Base-by-base conservation (phyloP, 148 eudicot species). In the Arbutus unedo region DNA sequence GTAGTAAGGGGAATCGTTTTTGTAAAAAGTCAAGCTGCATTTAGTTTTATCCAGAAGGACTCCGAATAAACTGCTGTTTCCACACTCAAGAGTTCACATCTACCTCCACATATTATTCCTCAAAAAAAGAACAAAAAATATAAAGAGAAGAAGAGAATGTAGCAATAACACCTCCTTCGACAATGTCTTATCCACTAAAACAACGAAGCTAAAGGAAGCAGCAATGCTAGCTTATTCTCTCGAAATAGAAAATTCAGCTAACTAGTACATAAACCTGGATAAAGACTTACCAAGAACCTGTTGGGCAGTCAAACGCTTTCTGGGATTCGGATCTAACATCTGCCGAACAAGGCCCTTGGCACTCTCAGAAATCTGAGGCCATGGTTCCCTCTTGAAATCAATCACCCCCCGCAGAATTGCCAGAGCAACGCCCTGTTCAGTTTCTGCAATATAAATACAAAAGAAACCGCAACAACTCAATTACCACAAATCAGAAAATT, bases 351-450 rank as follows among this genome's bases (percentile, higher is more conserved):
- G 96, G 74, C 84, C 89, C 82, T 94, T 94, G 54, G 98, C 98
- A 86, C 86, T 89, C 6, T 91, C 94, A 38, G 98, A 92, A 81
- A 94, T 89, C 84, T 93, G 98, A 84, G 98, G 93, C 98, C 98
- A 94, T 10, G 98, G 98, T 68, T 92, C 98, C 86, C 96, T 89
- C 87, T 93, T 91, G 72, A 94, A 94, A 89, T 94, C 98, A 47
- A 94, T 77, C 54, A 82, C 85, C 2, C 98, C 98, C 47, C 98
- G 83, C 76, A 94, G 81, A 31, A 94, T 94, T 3, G 98, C 93
- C 79, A 94, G 76, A 55, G 98, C 98, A 81, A 94, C 96, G 14
- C 98, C 98, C 62, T 94, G 98, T 77, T 94, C 98, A 76, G 91
- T 94, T 86, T 94, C 98, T 94, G 88, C 82, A 85, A 71, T 78